Evolutionary conservation across 1,139 yeast genomes (phyloP), one percentile per base, ranked within the genome.

Genomic region (Eremothecium coryli): DNA sequence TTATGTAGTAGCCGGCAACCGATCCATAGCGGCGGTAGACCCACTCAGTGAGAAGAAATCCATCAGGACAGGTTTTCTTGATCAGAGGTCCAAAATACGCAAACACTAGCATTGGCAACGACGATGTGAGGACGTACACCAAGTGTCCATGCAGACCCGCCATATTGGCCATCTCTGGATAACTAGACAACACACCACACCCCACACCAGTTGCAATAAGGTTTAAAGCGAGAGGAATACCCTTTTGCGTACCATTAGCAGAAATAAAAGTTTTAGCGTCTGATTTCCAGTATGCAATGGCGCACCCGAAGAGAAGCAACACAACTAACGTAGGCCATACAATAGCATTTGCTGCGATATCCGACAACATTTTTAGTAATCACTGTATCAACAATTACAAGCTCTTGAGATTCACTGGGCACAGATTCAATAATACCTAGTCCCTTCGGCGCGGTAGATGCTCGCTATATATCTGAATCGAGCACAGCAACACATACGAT

Each of bases 41-140:
- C 97, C 97, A 88, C 55, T 86, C 95, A n/a, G 95, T 84, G 44
- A 88, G 65, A 26, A 88, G 85, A 54, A 88, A 88, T 4, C 96
- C 97, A 7, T 82, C 76, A 1, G 97, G 96, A 50, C 95, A 82
- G 46, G 71, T 71, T 41, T 65, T 70, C 46, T 95, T 68, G 42
- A 88, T 79, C 9, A 76, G 56, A 0, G 96, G 96, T 0, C 96
- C 96, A 38, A 82, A 62, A 35, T 72, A 68, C 1, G 93, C 86
- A 63, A 88, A 88, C 13, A 85, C 62, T 42, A 82, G 64, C 60
- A 88, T 77, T 3, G 97, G 97, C 32, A 86, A 57, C 1, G 95
- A 77, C 22, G 95, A 93, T 23, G 80, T 64, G n/a, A 84, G 48
- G 1, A 86, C 76, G 52, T 88, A 88, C 10, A 84, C 94, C 41